Evolutionary conservation across 2,329 filamentous ascomycete genomes (phyloP).

Genomic region (Akanthomyces muscarius): DNA sequence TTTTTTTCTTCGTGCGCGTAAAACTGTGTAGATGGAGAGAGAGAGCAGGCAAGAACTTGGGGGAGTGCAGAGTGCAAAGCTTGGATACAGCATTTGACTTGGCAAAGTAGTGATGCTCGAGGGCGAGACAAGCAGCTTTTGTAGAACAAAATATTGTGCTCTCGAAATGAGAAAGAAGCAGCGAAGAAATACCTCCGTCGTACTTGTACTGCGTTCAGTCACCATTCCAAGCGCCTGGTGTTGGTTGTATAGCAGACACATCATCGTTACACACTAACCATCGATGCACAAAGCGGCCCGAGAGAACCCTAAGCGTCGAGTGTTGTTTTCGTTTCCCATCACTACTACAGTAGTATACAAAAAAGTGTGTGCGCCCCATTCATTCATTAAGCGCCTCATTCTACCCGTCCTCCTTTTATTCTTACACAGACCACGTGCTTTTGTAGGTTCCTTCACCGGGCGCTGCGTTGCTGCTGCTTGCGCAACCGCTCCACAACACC

Average conservation of each 20-base stretch:
- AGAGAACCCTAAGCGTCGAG: background rate
- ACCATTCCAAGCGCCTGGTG: background rate
- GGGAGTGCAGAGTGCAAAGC: too few species aligned
- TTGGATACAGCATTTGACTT: too few species aligned
- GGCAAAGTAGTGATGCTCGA: too few species aligned
- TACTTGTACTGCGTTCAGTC: background rate
- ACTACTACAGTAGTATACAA: background rate
- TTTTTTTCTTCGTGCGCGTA: too few species aligned
- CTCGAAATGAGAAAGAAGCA: too few species aligned
- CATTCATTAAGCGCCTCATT: background rate
- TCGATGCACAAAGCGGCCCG: background rate
- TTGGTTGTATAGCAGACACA: background rate
- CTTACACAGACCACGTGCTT: background rate
- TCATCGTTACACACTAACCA: background rate
- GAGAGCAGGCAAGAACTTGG: too few species aligned
- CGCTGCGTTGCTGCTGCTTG: conserved; percentile 23
- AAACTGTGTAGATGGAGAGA: too few species aligned
- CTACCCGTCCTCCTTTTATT: background rate
- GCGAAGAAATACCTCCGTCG: background rate
- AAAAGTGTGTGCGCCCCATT: too few species aligned
- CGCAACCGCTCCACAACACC: conserved; percentile 39
- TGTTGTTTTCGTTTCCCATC: background rate
- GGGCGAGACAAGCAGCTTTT: background rate
- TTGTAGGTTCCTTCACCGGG: background rate
- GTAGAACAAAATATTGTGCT: too few species aligned